These are phyloP conservation scores for Cajanus cajan DNA, from an alignment of 306 rosid species.

Conservation along the genomic window DNA sequence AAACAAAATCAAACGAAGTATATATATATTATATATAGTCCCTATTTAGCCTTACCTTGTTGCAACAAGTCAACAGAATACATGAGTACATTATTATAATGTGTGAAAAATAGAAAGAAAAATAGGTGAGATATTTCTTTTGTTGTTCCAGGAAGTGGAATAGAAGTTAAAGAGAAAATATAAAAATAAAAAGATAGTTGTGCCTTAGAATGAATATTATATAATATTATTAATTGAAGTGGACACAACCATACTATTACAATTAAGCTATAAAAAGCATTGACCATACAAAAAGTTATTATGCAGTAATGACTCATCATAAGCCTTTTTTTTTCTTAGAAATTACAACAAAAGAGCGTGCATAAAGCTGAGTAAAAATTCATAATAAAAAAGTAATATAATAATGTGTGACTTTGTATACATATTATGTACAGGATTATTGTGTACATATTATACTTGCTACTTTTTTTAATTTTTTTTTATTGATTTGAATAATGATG, in stretches of 20 bases:
- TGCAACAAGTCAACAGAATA: constrained; percentile 5
- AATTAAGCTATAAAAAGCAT: not conserved
- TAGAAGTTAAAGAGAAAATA: not conserved
- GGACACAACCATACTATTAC: not conserved
- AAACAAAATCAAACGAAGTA: not conserved
- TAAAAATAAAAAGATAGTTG: not conserved
- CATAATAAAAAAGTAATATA: not conserved
- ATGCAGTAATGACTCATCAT: constrained; percentile 22
- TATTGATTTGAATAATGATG: too few relatives aligned
- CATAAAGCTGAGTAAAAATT: not conserved
- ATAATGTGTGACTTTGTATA: not conserved
- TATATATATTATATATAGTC: not conserved
- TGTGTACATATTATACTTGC: too few relatives aligned
- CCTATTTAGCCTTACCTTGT: not conserved
- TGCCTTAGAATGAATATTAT: not conserved
- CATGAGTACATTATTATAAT: not conserved
- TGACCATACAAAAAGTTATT: constrained; percentile 1
- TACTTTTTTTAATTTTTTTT: too few relatives aligned
- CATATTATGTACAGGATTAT: not conserved
- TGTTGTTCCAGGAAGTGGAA: constrained; percentile 5
- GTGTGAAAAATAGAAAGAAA: not conserved
- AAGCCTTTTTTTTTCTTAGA: not conserved
- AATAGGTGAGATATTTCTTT: constrained; percentile 4
- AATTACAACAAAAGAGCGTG: constrained; percentile 4
- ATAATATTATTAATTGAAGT: not conserved